A percentile compares a stretch with the other conserved stretches of the same genome.
These are phyloP conservation scores for Botrytis fragariae DNA, from an alignment of 2,329 filamentous ascomycete genomes.

Conservation along the genomic window DNA sequence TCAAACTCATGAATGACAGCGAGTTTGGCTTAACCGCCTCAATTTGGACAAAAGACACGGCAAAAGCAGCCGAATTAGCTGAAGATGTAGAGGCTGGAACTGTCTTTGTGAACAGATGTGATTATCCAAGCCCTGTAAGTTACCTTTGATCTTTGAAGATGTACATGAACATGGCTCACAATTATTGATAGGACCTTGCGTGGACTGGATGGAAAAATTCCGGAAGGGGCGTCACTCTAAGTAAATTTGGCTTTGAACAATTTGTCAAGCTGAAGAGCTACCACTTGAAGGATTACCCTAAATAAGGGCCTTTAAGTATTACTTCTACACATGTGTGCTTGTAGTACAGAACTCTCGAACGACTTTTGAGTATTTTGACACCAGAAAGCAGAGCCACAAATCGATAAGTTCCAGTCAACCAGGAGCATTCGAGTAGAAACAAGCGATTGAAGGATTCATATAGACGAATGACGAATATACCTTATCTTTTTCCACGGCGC, in stretches of 20 bases:
- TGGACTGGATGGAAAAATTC: conserved; percentile 99
- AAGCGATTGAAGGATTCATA: conserved; percentile 19
- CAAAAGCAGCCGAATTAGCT: conserved; percentile 70
- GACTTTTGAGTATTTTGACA: conserved; percentile 15
- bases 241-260: conserved; percentile 88
- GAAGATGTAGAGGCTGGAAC: conserved; percentile 87
- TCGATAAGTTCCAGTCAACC: conserved; percentile 13
- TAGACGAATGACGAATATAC: conserved; percentile 20
- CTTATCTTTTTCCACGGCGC: conserved; percentile 5
- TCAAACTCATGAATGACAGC: conserved; percentile 89
- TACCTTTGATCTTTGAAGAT: conserved; percentile 7
- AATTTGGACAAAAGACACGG: conserved; percentile 90
- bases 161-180: conserved; percentile 29
- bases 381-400: conserved; percentile 14
- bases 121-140: conserved; percentile 87
- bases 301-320: conserved; percentile 35
- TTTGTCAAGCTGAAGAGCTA: conserved; percentile 97
- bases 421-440: conserved; percentile 6
- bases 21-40: conserved; percentile 94
- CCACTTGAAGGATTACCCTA: conserved; percentile 80
- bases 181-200: conserved; percentile 68
- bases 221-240: conserved; percentile 85
- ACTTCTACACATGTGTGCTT: conserved; percentile 17
- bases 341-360: conserved; percentile 19
- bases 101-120: conserved; percentile 92